These are phyloP conservation scores for Tuber borchii DNA, from an alignment of 495 filamentous ascomycete species.

Conservation along the genomic window DNA sequence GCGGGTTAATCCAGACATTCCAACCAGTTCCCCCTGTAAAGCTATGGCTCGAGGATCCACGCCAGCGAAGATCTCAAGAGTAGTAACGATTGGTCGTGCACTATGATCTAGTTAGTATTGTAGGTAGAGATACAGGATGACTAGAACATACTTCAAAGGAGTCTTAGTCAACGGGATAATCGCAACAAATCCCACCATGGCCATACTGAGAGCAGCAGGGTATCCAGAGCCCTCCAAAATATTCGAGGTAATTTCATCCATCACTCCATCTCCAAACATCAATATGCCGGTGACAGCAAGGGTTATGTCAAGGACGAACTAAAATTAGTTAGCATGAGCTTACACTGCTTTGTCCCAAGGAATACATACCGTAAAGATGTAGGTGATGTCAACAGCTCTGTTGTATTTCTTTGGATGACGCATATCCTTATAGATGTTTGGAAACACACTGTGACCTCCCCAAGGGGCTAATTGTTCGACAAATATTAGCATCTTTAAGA, in stretches of 20 bases:
- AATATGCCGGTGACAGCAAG: slow-evolving; percentile 77
- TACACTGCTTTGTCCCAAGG: not conserved
- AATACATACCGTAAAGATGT: slow-evolving; percentile 72
- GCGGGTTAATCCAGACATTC: slow-evolving; percentile 54
- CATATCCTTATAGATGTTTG: slow-evolving; percentile 98
- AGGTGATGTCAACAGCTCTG: slow-evolving; percentile 70
- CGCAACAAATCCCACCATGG: slow-evolving; percentile 76
- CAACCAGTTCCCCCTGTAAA: slow-evolving; percentile 46
- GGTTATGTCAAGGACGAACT: slow-evolving; percentile 71
- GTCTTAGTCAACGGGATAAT: slow-evolving; percentile 94
- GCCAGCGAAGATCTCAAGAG: slow-evolving; percentile 70
- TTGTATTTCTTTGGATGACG: slow-evolving; percentile 82
- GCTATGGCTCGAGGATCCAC: slow-evolving; percentile 56
- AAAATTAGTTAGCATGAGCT: slow-evolving; percentile 24
- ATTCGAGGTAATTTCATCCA: slow-evolving; percentile 85
- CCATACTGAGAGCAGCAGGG: slow-evolving; percentile 63
- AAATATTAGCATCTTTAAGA: slow-evolving; percentile 5
- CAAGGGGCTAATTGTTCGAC: slow-evolving; percentile 57
- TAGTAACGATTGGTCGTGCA: slow-evolving; percentile 78
- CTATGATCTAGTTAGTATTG: slow-evolving; percentile 38
- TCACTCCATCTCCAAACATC: slow-evolving; percentile 86
- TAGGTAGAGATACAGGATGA: not conserved
- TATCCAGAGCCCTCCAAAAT: slow-evolving; percentile 67
- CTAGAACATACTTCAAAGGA: slow-evolving; percentile 64
- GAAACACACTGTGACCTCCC: slow-evolving; percentile 93